Base-by-base conservation (phyloP, 495 filamentous ascomycete species). In the Penicillium ucsense region DNA sequence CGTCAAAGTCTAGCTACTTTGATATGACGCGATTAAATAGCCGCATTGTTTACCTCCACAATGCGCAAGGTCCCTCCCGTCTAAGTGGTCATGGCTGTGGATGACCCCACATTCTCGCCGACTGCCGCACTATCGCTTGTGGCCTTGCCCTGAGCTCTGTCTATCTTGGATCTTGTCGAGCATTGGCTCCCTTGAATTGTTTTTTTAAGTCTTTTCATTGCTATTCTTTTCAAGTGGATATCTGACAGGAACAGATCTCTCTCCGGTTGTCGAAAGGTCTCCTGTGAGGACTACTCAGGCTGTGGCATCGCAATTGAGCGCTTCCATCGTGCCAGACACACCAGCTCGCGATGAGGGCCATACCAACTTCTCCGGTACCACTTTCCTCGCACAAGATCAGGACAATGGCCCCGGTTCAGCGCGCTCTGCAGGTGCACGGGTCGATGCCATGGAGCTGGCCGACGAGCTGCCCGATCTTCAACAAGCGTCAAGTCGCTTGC, bases 291-390 rank as follows among this genome's bases (percentile, higher is more conserved):
- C 55, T 30, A 41, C 30, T 5, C 36, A 38, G 5, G 48, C 42
- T 20, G 30, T 45, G 30, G 36, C 32, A 7, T 49, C 56, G 30
- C 46, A 27, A 2, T 4, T 41, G n/a, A 28, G 45, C 4, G 28
- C 48, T 12, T 38, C 52, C 6, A 37, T 49, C 10, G 47, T 64
- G 1, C 58, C 52, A 5, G 63, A 65, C 12, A 64, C 64, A 6
- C 62, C 63, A 1, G 50, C 44, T 5, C 48, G 46, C 20, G 44
- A 45, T 30, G 67, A 71, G 33, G 67, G 63, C 36, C 55, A 56
- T 29, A 54, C 43, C 46, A 67, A 73, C 40, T 61, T 72, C 34
- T 68, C 70, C 11, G 70, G 70, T 9, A 68, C 67, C 3, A 73
- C 70, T 1, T 52, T 71, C 37, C 36, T 66, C 3, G 45, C 50